Evolutionary conservation across 306 rosid genomes (phyloP).

Genomic region (Vicia villosa): DNA sequence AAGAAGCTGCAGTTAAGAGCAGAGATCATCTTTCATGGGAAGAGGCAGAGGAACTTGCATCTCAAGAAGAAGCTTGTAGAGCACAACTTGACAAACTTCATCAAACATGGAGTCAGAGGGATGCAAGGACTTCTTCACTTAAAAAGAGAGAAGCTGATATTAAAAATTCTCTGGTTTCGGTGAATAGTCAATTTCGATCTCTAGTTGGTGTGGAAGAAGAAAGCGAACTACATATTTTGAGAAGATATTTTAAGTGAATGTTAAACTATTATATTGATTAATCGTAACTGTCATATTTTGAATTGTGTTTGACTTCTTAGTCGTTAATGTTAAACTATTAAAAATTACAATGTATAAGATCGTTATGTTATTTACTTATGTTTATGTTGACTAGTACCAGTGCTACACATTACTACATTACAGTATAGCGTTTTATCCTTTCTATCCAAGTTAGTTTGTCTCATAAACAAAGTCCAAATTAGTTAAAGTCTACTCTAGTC

Average conservation of each 20-base stretch:
- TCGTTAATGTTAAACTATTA: no score
- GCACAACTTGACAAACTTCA: conserved; percentile 87
- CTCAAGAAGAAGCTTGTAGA: conserved; percentile 96
- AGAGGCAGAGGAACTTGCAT: conserved; percentile 97
- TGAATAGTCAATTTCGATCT: conserved; percentile 69
- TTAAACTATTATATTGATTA: no score
- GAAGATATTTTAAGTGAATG: no score
- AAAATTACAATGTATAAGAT: no score
- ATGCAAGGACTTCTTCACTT: conserved; percentile 66
- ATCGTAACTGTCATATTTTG: no score
- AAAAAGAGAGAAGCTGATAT: conserved; percentile 84
- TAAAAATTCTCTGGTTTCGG: conserved; percentile 66
- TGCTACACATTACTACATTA: no score
- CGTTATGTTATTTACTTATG: not conserved
- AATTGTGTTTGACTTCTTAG: no score
- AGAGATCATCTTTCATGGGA: conserved; percentile 99
- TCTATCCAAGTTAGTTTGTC: not conserved
- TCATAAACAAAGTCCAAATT: not conserved
- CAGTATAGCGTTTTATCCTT: not conserved
- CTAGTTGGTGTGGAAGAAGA: conserved; percentile 61
- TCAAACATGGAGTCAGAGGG: conserved; percentile 92
- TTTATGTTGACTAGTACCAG: conserved; percentile 16
- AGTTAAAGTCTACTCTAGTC: not conserved
- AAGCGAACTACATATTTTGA: conserved; percentile 51
- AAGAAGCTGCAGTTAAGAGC: conserved; percentile 87